Conservation (phyloP, 805 yeast genomes). For the Maudiozyma turicensis region DNA sequence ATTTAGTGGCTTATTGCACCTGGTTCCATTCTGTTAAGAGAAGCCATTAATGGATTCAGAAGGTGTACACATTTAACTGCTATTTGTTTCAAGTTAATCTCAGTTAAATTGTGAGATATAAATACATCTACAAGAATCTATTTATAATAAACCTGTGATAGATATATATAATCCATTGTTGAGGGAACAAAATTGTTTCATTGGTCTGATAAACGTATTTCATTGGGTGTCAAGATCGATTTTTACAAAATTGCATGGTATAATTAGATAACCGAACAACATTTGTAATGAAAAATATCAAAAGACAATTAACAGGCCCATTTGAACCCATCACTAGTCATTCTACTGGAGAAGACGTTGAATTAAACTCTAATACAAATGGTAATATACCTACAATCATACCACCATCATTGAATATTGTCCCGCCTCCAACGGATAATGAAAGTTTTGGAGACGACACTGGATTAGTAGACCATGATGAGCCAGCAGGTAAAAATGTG, state of each 20-base stretch:
- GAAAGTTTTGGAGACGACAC: constrained; percentile 2
- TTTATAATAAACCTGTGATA: too few relatives aligned
- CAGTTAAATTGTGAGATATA: too few relatives aligned
- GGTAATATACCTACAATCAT: constrained; percentile 2
- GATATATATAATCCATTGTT: too few relatives aligned
- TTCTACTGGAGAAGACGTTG: background rate
- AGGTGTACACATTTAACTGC: too few relatives aligned
- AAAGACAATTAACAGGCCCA: constrained; percentile 15
- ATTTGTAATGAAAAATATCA: constrained; percentile 9
- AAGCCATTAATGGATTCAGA: too few relatives aligned
- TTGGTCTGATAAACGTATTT: too few relatives aligned
- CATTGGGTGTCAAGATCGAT: too few relatives aligned
- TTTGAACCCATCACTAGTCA: constrained; percentile 10
- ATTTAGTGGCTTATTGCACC: too few relatives aligned
- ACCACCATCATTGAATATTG: constrained; percentile 14
- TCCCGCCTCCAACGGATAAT: constrained; percentile 11
- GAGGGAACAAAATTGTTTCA: too few relatives aligned
- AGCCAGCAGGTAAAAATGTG: background rate
- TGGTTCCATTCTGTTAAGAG: too few relatives aligned
- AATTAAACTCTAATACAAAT: background rate
- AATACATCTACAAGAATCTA: too few relatives aligned
- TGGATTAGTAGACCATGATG: background rate
- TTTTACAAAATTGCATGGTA: background rate
- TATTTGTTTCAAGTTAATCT: too few relatives aligned
- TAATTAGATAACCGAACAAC: background rate